Conservation (phyloP, 768 basidiomycete species). For the Polyporus arcularius region DNA sequence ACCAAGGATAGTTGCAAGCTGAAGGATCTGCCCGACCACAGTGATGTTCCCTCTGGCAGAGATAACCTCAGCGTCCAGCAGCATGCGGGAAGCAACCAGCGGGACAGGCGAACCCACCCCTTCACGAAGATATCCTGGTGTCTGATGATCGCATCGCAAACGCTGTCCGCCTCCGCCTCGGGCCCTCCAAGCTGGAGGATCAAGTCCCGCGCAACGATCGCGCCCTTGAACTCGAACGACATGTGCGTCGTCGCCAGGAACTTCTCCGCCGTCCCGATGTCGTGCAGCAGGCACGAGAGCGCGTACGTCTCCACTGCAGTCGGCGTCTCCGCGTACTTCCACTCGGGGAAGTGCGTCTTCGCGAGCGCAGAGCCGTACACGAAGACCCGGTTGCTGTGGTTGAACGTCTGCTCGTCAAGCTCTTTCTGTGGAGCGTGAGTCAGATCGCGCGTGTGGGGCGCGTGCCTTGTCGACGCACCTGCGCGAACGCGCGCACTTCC, state of each 20-base stretch:
- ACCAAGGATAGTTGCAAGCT: constrained; percentile 52
- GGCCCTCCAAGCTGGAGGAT: constrained; percentile 43
- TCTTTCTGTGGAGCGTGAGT: constrained; percentile 33
- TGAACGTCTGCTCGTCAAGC: constrained; percentile 46
- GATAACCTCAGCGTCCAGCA: too few relatives aligned
- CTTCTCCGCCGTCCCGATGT: constrained; percentile 50
- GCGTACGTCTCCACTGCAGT: constrained; percentile 44
- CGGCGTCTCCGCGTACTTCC: constrained; percentile 40
- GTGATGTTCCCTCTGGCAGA: constrained; percentile 48
- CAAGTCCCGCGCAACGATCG: constrained; percentile 50
- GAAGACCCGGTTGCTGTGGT: constrained; percentile 52
- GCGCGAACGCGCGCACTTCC: constrained; percentile 42
- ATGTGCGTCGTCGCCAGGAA: constrained; percentile 55
- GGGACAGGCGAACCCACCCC: constrained; percentile 32
- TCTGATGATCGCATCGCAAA: constrained; percentile 52
- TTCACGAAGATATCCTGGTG: constrained; percentile 50
- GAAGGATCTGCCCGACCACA: constrained; percentile 49
- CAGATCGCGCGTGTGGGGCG: not conserved
- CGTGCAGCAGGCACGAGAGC: constrained; percentile 52
- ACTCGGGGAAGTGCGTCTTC: constrained; percentile 47
- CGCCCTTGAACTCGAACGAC: constrained; percentile 59
- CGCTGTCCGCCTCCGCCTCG: constrained; percentile 52
- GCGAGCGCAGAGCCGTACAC: constrained; percentile 52
- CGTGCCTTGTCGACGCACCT: constrained; percentile 25
- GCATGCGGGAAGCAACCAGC: not conserved